Percentiles rank a stretch among this genome's conserved stretches.
These are phyloP conservation scores for Zygosaccharomyces rouxii DNA, from an alignment of 805 yeast species.

Conservation along the genomic window DNA sequence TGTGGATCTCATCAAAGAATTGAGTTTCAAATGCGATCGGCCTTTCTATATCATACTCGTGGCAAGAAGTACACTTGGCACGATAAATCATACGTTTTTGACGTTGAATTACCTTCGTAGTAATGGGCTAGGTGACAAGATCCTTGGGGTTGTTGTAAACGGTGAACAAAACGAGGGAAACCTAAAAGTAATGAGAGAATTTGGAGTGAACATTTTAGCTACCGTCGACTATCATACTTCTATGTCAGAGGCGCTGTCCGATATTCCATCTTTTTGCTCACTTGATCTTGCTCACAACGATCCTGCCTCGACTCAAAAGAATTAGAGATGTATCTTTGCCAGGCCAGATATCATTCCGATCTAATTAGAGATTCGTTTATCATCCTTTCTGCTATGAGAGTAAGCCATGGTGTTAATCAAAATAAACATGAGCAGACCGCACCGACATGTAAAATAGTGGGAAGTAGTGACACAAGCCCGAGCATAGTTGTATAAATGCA, in stretches of 20 bases:
- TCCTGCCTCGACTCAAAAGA: background rate
- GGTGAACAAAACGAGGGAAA: slow-evolving; percentile 26
- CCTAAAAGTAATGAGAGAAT: slow-evolving; percentile 16
- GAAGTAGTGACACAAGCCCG: too few species aligned
- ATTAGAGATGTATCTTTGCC: too few species aligned
- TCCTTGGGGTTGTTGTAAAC: slow-evolving; percentile 27
- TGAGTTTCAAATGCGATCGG: slow-evolving; percentile 10
- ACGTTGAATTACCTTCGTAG: slow-evolving; percentile 24
- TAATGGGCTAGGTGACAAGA: slow-evolving; percentile 16
- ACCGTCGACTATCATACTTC: slow-evolving; percentile 35
- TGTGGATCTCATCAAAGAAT: slow-evolving; percentile 23
- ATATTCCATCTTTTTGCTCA: slow-evolving; percentile 6
- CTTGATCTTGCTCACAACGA: background rate
- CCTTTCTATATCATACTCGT: slow-evolving; percentile 27
- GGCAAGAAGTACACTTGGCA: slow-evolving; percentile 32
- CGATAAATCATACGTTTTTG: slow-evolving; percentile 31
- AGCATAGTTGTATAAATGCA: too few species aligned
- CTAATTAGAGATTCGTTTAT: background rate
- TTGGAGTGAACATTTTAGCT: slow-evolving; percentile 24
- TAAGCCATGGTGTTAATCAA: background rate
- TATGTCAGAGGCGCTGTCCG: slow-evolving; percentile 7
- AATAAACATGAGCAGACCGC: background rate
- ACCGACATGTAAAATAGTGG: too few species aligned
- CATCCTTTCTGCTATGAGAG: background rate
- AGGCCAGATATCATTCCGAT: background rate